phyloP scores from a whole-genome alignment of 2,329 filamentous ascomycete genomes.

The Phialemoniopsis sp. region DNA sequence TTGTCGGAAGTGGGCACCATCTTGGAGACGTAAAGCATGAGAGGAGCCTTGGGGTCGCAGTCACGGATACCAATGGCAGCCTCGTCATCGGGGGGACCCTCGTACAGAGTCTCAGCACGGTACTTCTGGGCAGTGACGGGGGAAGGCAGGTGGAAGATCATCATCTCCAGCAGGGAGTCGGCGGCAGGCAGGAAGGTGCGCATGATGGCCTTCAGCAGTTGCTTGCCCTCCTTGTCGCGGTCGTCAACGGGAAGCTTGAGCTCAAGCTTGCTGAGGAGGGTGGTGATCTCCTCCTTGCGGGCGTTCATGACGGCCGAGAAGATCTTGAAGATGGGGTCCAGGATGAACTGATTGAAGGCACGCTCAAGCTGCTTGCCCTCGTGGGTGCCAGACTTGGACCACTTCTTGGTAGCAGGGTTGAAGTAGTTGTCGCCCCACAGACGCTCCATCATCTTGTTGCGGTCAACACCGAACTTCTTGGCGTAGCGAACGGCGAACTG shows the following conservation, averaged over 20 bases:
- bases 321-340: slow-evolving; percentile 99
- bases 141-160: slow-evolving; percentile 98
- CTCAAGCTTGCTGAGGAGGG: slow-evolving; percentile 85
- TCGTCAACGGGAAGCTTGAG: slow-evolving; percentile 88
- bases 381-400: slow-evolving; percentile 80
- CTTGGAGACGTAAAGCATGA: slow-evolving; percentile 99
- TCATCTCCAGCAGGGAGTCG: slow-evolving; percentile 98
- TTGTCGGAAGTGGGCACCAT: slow-evolving; percentile 99
- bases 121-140: slow-evolving; percentile 95
- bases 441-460: slow-evolving; percentile 99
- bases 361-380: slow-evolving; percentile 91
- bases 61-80: slow-evolving; percentile 95
- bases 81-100: slow-evolving; percentile 92
- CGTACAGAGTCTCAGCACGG: slow-evolving; percentile 97
- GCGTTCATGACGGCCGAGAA: slow-evolving; percentile 96
- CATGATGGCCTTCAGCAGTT: slow-evolving; percentile 97
- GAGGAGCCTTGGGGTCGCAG: slow-evolving; percentile 95
- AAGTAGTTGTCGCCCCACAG: slow-evolving; percentile 99
- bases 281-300: slow-evolving; percentile 88
- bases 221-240: slow-evolving; percentile 93
- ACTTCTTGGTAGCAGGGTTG: slow-evolving; percentile 99
- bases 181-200: slow-evolving; percentile 97
- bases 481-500: slow-evolving; percentile 95
- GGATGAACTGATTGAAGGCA: slow-evolving; percentile 99
- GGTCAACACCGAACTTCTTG: slow-evolving; percentile 99